These are phyloP conservation scores for Trypanosoma melophagium DNA, from an alignment of 208 protist genomes.

Conservation along the genomic window DNA sequence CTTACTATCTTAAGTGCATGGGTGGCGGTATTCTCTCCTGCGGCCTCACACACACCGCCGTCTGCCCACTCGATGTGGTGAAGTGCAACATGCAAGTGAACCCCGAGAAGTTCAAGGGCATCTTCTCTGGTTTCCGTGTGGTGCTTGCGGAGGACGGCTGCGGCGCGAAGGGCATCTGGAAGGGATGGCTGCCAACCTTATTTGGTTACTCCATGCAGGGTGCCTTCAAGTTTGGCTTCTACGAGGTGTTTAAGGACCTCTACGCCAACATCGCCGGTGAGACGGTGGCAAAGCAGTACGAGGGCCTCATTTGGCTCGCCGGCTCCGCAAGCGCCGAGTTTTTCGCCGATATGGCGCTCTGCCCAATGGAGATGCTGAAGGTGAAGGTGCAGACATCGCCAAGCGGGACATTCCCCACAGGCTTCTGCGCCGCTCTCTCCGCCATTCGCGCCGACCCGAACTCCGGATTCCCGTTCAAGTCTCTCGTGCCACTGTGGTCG, in stretches of 20 bases:
- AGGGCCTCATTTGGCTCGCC: slow-evolving; percentile 85
- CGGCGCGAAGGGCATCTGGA: slow-evolving; percentile 74
- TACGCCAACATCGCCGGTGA: slow-evolving; percentile 88
- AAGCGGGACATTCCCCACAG: slow-evolving; percentile 78
- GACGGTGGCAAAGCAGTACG: slow-evolving; percentile 71
- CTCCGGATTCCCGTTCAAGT: slow-evolving; percentile 89
- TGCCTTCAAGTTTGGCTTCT: slow-evolving; percentile 93
- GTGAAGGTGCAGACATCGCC: slow-evolving; percentile 92
- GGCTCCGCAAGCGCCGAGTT: slow-evolving; percentile 95
- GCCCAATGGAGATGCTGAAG: slow-evolving; percentile 95
- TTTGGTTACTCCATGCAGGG: slow-evolving; percentile 94
- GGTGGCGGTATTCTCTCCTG: slow-evolving; percentile 93
- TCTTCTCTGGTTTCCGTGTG: slow-evolving; percentile 63
- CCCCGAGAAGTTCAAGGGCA: slow-evolving; percentile 86
- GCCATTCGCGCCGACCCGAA: slow-evolving; percentile 68
- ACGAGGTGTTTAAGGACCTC: slow-evolving; percentile 94
- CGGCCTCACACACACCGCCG: slow-evolving; percentile 92
- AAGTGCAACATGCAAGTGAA: slow-evolving; percentile 96
- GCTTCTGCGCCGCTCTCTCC: slow-evolving; percentile 59
- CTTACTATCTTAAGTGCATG: slow-evolving; percentile 93
- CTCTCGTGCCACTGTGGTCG: slow-evolving; percentile 89
- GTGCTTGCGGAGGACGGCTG: slow-evolving; percentile 69
- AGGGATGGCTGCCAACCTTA: slow-evolving; percentile 91
- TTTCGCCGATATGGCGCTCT: slow-evolving; percentile 95
- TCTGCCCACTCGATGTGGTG: slow-evolving; percentile 95